Base-by-base conservation (phyloP, 163 green algal genomes). In the Scenedesmus sp. region DNA sequence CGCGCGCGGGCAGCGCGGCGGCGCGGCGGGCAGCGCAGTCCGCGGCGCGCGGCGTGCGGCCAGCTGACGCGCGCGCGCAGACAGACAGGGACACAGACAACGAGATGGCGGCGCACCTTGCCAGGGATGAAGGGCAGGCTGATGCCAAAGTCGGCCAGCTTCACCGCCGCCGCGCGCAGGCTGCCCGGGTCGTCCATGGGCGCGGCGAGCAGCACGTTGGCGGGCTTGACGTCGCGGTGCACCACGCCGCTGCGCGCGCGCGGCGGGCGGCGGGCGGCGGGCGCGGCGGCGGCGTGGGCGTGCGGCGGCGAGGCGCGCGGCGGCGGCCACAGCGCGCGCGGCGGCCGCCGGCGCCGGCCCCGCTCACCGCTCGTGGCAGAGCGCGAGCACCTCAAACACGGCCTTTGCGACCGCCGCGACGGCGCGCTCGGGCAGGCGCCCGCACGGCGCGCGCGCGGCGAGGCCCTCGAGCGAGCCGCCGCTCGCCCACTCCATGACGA, bases 401-500 rank as follows among this genome's bases (percentile, higher is more conserved):
- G 88, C 90, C 26, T 79, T 65, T 57, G 85, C 74, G 31, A 77
- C 84, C 48, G 85, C 83, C 29, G 88, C 87, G 0, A 85, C 88
- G n/a, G 77, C 60, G 7, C 48, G 45, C 79, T 92, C 64, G 11
- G 10, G 22, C 15, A 75, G 60, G 26, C 31, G 24, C 4, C 64
- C 53, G 13, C 26, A 24, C 18, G 63, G 73, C 17, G 22, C 26
- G 39, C 54, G 54, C 97, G 97, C 10, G 85, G 73, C 75, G 96
- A 77, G 69, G 15, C 48, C 91, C 78, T 96, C 95, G 24, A 98
- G 89, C 80, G 96, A 90, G 0, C 94, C 94, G 3, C 94, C 88
- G 33, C 58, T 60, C 85, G 91, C 96, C 4, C 95, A 80, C 80
- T 97, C 94, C 92, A 98, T 96, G 7, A 98, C 90, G 29, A 99